These are phyloP conservation scores for Lichtheimia ornata DNA, from an alignment of 371 early-diverging fungal species.

Conservation along the genomic window DNA sequence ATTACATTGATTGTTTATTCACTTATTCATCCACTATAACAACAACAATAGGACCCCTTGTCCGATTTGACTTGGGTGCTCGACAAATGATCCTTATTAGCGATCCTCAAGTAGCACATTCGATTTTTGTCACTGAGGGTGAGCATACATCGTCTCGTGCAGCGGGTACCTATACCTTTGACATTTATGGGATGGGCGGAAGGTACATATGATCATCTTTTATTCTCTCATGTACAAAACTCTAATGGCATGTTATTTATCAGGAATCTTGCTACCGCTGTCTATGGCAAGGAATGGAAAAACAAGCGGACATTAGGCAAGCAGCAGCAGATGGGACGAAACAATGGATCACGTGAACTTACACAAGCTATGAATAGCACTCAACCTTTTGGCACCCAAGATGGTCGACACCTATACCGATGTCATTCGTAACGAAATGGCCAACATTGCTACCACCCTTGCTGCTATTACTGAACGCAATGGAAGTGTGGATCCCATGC, in stretches of 20 bases:
- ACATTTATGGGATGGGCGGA: conserved; percentile 21
- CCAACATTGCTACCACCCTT: not conserved
- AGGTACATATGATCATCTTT: conserved; percentile 10
- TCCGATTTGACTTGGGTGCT: conserved; percentile 18
- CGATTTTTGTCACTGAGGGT: conserved; percentile 17
- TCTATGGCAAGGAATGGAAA: conserved; percentile 15
- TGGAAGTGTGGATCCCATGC: conserved; percentile 9
- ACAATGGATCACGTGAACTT: too few species aligned
- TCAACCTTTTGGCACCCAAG: conserved; percentile 13
- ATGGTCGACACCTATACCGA: conserved; percentile 4
- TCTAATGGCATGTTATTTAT: not conserved
- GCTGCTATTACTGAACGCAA: not conserved
- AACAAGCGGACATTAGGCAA: conserved; percentile 14
- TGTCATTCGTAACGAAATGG: conserved; percentile 5
- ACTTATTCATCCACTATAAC: not conserved
- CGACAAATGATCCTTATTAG: conserved; percentile 15
- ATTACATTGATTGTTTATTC: not conserved
- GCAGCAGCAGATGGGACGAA: not conserved
- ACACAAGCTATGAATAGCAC: not conserved
- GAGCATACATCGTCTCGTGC: conserved; percentile 13
- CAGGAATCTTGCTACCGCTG: conserved; percentile 13
- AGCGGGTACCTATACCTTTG: conserved; percentile 8
- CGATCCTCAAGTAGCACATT: conserved; percentile 23
- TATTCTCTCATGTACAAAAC: not conserved
- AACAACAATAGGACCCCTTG: conserved; percentile 11